Conservation (phyloP, 805 yeast genomes). For the Wickerhamomyces kurtzmanii region DNA sequence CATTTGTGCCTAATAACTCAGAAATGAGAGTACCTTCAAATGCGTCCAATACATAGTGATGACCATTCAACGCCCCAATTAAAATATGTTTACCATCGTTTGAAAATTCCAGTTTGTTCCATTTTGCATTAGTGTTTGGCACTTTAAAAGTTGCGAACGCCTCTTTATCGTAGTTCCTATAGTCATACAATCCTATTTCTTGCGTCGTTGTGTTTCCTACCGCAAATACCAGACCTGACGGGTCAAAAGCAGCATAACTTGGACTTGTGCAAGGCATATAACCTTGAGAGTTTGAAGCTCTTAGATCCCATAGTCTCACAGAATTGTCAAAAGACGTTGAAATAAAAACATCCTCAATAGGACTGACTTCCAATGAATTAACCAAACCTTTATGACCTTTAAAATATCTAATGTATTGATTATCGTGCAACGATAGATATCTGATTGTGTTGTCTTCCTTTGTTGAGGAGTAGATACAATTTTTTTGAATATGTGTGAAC, state of each 20-base stretch:
- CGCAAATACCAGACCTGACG: conserved; percentile 76
- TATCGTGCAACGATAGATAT: conserved; percentile 66
- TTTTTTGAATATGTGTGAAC: conserved; percentile 66
- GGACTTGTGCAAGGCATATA: conserved; percentile 45
- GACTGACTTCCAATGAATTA: conserved; percentile 61
- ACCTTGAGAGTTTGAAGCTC: conserved; percentile 60
- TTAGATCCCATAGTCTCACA: conserved; percentile 80
- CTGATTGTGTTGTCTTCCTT: conserved; percentile 68
- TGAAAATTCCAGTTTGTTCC: conserved; percentile 70
- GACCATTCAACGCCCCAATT: conserved; percentile 43
- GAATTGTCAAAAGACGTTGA: conserved; percentile 71
- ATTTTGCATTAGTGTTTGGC: conserved; percentile 24
- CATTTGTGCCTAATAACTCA: conserved; percentile 35
- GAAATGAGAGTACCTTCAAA: conserved; percentile 46
- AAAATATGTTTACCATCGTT: conserved; percentile 63
- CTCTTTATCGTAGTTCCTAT: conserved; percentile 43
- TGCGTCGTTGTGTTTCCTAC: conserved; percentile 37
- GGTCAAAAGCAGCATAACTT: conserved; percentile 62
- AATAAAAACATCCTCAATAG: conserved; percentile 52
- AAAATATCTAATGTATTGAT: conserved; percentile 76
- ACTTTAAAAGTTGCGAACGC: conserved; percentile 41
- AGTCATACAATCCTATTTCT: conserved; percentile 50
- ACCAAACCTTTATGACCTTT: conserved; percentile 80
- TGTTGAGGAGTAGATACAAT: conserved; percentile 79
- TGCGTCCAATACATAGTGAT: conserved; percentile 61